Base-by-base conservation (phyloP, 441 rosid species). In the Adansonia rubrostipa region DNA sequence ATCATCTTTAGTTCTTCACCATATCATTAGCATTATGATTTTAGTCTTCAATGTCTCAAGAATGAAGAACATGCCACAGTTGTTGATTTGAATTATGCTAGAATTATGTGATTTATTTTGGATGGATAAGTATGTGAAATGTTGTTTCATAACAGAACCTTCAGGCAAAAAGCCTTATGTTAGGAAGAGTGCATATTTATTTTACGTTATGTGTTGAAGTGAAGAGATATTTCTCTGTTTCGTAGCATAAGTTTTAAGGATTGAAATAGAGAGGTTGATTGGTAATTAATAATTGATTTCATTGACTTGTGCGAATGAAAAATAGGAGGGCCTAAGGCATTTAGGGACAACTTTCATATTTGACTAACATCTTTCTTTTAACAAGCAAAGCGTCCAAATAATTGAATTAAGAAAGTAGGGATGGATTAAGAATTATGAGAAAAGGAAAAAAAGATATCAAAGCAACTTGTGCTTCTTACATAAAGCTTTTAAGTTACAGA, bases 1-100 rank as follows among this genome's bases (percentile, higher is more conserved):
- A 71, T 80, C 80, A 17, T 73, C 61, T 71, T 66, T 64, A 48
- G 61, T 28, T 28, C 33, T 28, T 28, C 33, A 28, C 33, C 33
- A 28, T 28, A 28, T 1, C 15, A 24, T 62, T 50, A 48, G 62
- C 69, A 10, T 66, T 66, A 28, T 2, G 33, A 28, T 28, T 28
- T 28, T 28, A 28, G 33, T 28, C 33, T 28, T 28, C 33, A 28
- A 48, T 56, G 63, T 51, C 76, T 19, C 10, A 42, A 36, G 63
- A 75, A 61, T 44, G 28, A 57, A 62, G 71, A 60, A 47, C 40
- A 15, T 28, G 44, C 56, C 67, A 9, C 8, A 42, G 9, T 61
- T 45, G 45, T 17, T 28, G n/a, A 62, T 24, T 28, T 62, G 44
- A 62, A 24, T 62, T 33, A 28, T 15, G n/a, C n/a, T 62, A 15